Evolutionary conservation across 345 rosid genomes (phyloP).

Genomic region (Jatropha curcas): DNA sequence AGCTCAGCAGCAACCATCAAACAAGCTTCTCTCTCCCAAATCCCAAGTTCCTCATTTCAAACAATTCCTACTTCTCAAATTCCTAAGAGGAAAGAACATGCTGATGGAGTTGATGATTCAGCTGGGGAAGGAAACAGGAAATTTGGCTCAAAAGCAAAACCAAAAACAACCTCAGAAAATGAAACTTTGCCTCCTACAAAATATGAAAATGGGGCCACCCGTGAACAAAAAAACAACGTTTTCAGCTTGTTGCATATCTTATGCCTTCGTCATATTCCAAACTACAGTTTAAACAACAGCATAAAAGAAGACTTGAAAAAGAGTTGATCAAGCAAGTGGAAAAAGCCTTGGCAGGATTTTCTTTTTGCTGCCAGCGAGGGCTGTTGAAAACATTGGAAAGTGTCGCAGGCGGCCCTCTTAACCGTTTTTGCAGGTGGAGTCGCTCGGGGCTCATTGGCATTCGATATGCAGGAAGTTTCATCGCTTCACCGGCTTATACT

Average conservation of each 20-base stretch:
- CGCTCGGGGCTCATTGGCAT: slow-evolving; percentile 76
- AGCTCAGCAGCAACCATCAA: too few species aligned
- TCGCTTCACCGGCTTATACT: slow-evolving; percentile 59
- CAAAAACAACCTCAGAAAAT: not conserved
- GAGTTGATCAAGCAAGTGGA: slow-evolving; percentile 46
- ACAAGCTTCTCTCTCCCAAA: too few species aligned
- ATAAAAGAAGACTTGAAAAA: slow-evolving; percentile 22
- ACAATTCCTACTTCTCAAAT: too few species aligned
- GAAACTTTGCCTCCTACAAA: too few species aligned
- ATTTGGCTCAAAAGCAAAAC: not conserved
- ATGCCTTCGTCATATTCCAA: too few species aligned
- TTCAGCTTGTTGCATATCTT: too few species aligned
- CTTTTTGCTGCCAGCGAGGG: slow-evolving; percentile 52
- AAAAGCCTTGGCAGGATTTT: slow-evolving; percentile 42
- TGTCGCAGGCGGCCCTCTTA: slow-evolving; percentile 45
- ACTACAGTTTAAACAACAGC: not conserved
- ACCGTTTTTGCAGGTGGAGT: slow-evolving; percentile 52
- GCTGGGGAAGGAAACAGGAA: not conserved
- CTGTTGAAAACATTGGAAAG: slow-evolving; percentile 67
- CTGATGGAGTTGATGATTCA: not conserved
- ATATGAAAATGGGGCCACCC: too few species aligned
- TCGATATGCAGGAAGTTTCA: slow-evolving; percentile 71
- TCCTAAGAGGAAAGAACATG: not conserved
- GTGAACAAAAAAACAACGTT: too few species aligned
- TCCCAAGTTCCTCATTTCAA: too few species aligned